Conservation (phyloP, 192 early-diverging fungal species). For the Backusella sp. region DNA sequence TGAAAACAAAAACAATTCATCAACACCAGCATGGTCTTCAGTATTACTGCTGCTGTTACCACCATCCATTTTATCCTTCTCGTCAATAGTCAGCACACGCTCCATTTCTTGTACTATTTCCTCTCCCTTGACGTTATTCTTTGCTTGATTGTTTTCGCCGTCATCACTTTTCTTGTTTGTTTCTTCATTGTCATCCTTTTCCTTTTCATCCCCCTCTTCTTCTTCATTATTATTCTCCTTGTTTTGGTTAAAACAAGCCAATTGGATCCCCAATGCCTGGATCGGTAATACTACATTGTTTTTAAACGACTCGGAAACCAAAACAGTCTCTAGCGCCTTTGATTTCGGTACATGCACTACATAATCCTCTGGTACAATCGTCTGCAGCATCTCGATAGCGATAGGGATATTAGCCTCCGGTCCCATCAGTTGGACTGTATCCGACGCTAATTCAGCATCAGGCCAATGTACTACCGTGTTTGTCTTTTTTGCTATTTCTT, state of each 20-base stretch:
- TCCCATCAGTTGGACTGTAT: constrained; percentile 55
- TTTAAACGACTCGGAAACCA: background rate
- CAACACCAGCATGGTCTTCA: background rate
- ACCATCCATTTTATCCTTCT: background rate
- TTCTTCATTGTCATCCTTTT: background rate
- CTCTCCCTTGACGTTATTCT: background rate
- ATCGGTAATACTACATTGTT: background rate
- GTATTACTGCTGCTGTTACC: background rate
- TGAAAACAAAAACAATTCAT: background rate
- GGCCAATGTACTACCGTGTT: constrained; percentile 62
- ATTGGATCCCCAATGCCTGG: background rate
- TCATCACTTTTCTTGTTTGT: background rate
- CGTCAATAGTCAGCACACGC: background rate
- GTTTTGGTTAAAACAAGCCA: background rate
- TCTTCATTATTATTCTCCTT: background rate
- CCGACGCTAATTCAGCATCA: constrained; percentile 59
- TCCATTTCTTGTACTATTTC: background rate
- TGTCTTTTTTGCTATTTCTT: constrained; percentile 55
- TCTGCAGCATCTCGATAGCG: constrained; percentile 55
- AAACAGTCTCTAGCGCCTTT: background rate
- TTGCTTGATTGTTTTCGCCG: background rate
- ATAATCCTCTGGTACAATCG: constrained; percentile 59
- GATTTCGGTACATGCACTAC: constrained; percentile 45
- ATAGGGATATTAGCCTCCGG: constrained; percentile 56
- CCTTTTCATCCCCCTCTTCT: background rate